Base-by-base conservation (phyloP, 2,329 filamentous ascomycete genomes). In the Hysterium pulicare region DNA sequence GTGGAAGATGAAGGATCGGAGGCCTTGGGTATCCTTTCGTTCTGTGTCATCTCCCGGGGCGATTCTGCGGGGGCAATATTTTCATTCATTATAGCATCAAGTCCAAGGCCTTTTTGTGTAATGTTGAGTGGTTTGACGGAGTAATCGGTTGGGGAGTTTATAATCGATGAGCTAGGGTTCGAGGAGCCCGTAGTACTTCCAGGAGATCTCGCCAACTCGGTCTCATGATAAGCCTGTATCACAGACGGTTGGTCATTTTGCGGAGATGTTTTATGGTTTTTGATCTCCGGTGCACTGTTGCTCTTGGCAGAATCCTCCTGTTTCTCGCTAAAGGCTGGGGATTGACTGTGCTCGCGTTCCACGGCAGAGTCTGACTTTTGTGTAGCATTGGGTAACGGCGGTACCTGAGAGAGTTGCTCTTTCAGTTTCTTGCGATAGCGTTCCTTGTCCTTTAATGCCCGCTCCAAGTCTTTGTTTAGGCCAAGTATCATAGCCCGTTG, bases 401-500 rank as follows among this genome's bases (percentile, higher is more conserved):
- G 70, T 19, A 72, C 65, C 44, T 76, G 70, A 22, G 69, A 70
- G 51, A 81, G 69, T 45, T 80, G 66, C 42, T 97, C 90, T 67
- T 95, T 95, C 33, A 95, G 65, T 67, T 93, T 95, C 66, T 85
- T 90, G 56, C 87, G 83, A 62, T 97, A 97, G 55, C 86, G 85
- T 53, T 97, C 91, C 68, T 96, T 96, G 54, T 97, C 93, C 63
- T 95, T 95, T 50, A 95, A 68, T 1, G 90, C 83, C 40, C 87
- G 82, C 67, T 97, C 91, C 10, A 98, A 73, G 62, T 98, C 93
- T 66, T 93, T 95, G 61, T 97, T 96, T 49, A 98, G 75, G 6
- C 90, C 91, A 16, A 95, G 69, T 41, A 98, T 90, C 83, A 98
- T 90, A 13, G 89, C 83, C 48, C 91, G 79, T 67, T 98, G 93